These are phyloP conservation scores for Limtongia smithiae DNA, from an alignment of 805 yeast genomes.

Conservation along the genomic window DNA sequence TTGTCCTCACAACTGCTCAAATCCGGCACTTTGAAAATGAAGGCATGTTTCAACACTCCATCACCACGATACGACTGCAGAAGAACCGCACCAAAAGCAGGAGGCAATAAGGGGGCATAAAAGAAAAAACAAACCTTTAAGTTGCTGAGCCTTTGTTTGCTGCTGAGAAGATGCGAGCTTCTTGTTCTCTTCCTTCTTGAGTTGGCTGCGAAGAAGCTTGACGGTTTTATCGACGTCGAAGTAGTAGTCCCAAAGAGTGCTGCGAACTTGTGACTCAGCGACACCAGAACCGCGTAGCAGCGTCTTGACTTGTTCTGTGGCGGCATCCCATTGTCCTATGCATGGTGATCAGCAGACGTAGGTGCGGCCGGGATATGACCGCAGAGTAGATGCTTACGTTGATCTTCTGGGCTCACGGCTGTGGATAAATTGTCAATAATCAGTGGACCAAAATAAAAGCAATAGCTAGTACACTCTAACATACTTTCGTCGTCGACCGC, in stretches of 20 bases:
- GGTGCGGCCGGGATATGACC: no score
- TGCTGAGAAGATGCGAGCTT: slow-evolving; percentile 7
- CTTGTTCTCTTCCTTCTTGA: slow-evolving; percentile 20
- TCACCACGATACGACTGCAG: no score
- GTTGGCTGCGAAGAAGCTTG: slow-evolving; percentile 40
- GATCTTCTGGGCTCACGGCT: slow-evolving; percentile 33
- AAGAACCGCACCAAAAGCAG: no score
- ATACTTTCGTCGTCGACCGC: slow-evolving; percentile 7
- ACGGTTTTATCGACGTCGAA: slow-evolving; percentile 52
- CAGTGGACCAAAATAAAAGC: no score
- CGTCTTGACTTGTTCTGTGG: slow-evolving; percentile 29
- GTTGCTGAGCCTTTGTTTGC: no score
- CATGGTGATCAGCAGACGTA: background rate
- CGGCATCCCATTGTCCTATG: slow-evolving; percentile 30
- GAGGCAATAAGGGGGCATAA: background rate
- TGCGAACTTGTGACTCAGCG: slow-evolving; percentile 52
- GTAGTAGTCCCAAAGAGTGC: slow-evolving; percentile 57
- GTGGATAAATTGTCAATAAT: background rate
- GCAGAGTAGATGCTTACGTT: slow-evolving; percentile 19
- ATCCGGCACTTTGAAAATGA: no score
- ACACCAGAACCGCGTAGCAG: slow-evolving; percentile 40
- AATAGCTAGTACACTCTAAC: background rate
- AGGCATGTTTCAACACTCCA: no score
- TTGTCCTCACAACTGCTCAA: no score
- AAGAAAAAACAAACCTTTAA: slow-evolving; percentile 12